A percentile compares a stretch with the other conserved stretches of the same genome.
These are phyloP conservation scores for Fraxinus baroniana DNA, from an alignment of 305 asterid species.

Conservation along the genomic window DNA sequence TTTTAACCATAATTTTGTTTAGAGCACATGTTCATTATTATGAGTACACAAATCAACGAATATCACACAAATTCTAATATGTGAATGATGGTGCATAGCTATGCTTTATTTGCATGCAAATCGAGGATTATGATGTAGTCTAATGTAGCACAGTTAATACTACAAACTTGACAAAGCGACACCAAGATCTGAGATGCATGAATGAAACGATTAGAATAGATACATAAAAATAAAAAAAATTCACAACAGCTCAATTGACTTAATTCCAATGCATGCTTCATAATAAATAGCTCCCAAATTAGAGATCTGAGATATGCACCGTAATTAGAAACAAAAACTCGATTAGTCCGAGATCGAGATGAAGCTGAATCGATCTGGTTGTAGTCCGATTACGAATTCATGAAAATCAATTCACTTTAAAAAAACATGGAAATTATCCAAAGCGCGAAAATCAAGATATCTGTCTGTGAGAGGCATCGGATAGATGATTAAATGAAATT, in stretches of 20 bases:
- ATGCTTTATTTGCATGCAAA: conserved; percentile 9
- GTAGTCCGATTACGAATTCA: too few species aligned
- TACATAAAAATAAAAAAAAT: neutral
- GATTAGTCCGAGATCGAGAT: too few species aligned
- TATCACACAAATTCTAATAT: neutral
- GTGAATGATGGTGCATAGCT: conserved; percentile 26
- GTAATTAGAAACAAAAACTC: too few species aligned
- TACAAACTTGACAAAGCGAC: neutral
- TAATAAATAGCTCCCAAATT: conserved; percentile 14
- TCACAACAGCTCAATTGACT: conserved; percentile 14
- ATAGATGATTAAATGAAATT: too few species aligned
- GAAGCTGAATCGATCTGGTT: too few species aligned
- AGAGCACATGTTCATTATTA: neutral
- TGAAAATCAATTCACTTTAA: too few species aligned
- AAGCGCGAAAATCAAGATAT: too few species aligned
- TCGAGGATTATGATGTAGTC: conserved; percentile 27
- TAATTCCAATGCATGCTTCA: conserved; percentile 28
- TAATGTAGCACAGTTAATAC: neutral
- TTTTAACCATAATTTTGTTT: neutral
- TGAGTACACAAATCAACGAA: conserved; percentile 22
- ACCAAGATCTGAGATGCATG: neutral
- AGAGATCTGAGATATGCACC: too few species aligned
- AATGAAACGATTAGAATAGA: neutral
- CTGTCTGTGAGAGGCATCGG: too few species aligned
- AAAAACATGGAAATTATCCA: too few species aligned